Base-by-base conservation (phyloP, 768 basidiomycete genomes). In the Boletus eberwhitei region DNA sequence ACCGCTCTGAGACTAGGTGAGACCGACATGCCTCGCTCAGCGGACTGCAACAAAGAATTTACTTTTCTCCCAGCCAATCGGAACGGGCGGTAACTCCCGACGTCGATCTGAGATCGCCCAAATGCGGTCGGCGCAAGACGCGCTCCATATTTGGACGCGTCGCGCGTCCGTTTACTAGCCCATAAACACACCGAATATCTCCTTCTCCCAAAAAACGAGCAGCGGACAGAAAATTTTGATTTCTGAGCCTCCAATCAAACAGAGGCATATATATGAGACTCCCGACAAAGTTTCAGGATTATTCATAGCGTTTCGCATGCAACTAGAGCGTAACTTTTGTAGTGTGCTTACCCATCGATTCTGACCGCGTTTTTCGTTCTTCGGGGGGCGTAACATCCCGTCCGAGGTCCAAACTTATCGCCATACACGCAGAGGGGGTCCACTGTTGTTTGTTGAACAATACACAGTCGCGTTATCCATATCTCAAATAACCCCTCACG, bases 1-100 rank as follows among this genome's bases (percentile, higher is more conserved):
- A 82, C 78, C 32, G 86, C 83, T 64, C 73, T 79, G 38, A 91
- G 77, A 16, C 74, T 67, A 3, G 77, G 73, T n/a, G 84, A 69
- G 48, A 86, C 73, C 34, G 83, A 72, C 84, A 86, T 85, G 22
- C 14, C 26, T n/a, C 8, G 38, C 50, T 37, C 46, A 50, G 14
- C 11, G 17, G 21, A 32, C 35, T 14, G 34, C 19, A 8, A 14
- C 12, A 17, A 32, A n/a, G 21, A 31, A n/a, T 36, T 38, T 8
- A 11, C 7, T n/a, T 54, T 48, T 46, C 44, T 43, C 48, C 48
- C 50, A 49, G 57, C 62, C 54, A 57, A 59, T 60, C 57, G 51
- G 54, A 31, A 26, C 32, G 16, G 16, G 11, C 52, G 61, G 64
- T 29, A 52, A 53, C 35, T 50, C 24, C 64, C 62, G 57, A n/a